A percentile compares a stretch with the other conserved stretches of the same genome.
These are phyloP conservation scores for Ceratobasidium sp. DNA, from an alignment of 1,284 basidiomycete species.

Conservation along the genomic window DNA sequence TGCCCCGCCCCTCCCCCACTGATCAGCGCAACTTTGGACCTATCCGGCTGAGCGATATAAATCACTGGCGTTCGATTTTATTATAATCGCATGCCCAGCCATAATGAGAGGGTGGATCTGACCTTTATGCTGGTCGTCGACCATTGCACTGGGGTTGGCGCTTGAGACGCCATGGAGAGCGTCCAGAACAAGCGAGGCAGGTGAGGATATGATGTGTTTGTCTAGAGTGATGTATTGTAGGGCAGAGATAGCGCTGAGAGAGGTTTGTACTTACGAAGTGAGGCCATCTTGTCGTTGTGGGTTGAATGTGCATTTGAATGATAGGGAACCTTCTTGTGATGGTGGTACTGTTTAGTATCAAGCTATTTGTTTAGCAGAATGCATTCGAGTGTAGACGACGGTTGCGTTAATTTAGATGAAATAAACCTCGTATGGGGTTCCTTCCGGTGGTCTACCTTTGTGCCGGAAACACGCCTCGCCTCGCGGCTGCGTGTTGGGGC, in stretches of 20 bases:
- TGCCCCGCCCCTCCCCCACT: conserved; percentile 92
- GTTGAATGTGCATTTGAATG: neutral
- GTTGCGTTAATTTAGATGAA: too few species aligned
- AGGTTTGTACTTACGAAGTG: conserved; percentile 22
- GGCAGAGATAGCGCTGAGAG: neutral
- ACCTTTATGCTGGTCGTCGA: conserved; percentile 75
- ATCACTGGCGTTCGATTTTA: conserved; percentile 59
- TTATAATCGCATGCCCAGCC: neutral
- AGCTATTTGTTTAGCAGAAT: too few species aligned
- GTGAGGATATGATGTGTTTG: conserved; percentile 79
- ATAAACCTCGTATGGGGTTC: too few species aligned
- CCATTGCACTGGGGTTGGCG: conserved; percentile 70
- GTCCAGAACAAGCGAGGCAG: conserved; percentile 74
- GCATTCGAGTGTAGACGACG: too few species aligned
- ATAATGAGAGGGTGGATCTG: conserved; percentile 18
- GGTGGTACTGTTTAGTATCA: too few species aligned
- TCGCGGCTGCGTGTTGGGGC: too few species aligned
- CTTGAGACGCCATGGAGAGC: conserved; percentile 75
- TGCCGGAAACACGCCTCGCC: too few species aligned
- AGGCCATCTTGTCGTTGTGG: conserved; percentile 21
- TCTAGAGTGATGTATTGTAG: neutral
- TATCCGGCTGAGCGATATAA: conserved; percentile 63
- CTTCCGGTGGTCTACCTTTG: too few species aligned
- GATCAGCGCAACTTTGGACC: conserved; percentile 77
- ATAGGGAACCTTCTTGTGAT: too few species aligned